Conservation (phyloP, 345 rosid genomes). For the Linum usitatissimum region DNA sequence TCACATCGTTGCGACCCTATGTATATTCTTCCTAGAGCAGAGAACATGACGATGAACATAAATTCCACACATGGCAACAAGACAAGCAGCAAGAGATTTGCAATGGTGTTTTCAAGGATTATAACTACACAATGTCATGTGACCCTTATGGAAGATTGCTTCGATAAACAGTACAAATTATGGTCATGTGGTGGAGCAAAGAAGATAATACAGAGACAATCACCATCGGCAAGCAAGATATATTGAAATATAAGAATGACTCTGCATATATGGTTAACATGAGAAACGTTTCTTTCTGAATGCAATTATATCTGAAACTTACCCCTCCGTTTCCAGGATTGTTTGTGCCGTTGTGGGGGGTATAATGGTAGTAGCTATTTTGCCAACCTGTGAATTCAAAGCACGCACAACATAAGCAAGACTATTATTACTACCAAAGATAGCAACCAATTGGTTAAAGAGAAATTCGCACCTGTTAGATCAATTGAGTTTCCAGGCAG, state of each 20-base stretch:
- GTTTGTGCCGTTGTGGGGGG: conserved; percentile 11
- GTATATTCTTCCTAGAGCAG: too few relatives aligned
- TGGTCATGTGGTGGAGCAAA: background rate
- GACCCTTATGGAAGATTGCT: background rate
- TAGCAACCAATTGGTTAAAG: background rate
- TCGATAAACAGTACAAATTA: too few relatives aligned
- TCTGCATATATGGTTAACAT: background rate
- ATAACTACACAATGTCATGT: background rate
- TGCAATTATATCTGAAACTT: conserved; percentile 12
- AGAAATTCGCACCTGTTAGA: conserved; percentile 21
- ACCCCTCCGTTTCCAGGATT: conserved; percentile 25
- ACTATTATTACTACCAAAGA: conserved; percentile 4
- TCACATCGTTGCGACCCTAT: too few relatives aligned
- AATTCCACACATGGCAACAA: too few relatives aligned
- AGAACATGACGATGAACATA: too few relatives aligned
- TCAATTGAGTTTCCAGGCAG: conserved; percentile 19
- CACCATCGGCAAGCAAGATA: background rate
- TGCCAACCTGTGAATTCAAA: conserved; percentile 23
- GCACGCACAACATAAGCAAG: conserved; percentile 8
- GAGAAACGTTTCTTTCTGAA: background rate
- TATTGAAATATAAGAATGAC: background rate
- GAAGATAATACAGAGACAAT: background rate
- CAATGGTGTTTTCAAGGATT: too few relatives aligned
- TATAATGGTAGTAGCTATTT: conserved; percentile 22
- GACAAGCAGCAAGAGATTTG: too few relatives aligned